Evolutionary conservation across 1,284 basidiomycete genomes (phyloP).

Genomic region (Puccinia brachypodii): DNA sequence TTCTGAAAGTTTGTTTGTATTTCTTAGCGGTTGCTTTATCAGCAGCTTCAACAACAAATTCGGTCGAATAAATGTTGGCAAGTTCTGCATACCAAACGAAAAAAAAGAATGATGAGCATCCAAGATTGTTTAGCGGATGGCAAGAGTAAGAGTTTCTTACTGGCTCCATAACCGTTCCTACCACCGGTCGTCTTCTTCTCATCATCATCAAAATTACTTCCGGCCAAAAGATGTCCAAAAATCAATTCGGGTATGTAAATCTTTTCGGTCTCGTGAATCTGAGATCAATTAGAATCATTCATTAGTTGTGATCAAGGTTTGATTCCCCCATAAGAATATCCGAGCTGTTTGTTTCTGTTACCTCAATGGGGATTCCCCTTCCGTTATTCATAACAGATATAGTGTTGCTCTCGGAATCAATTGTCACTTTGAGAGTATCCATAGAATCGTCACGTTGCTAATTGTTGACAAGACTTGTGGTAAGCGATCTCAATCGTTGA

Average conservation of each 20-base stretch:
- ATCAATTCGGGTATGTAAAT: conserved; percentile 98
- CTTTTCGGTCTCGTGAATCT: conserved; percentile 88
- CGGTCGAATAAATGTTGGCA: conserved; percentile 95
- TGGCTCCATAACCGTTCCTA: conserved; percentile 97
- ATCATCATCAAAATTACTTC: conserved; percentile 97
- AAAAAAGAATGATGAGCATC: too few species aligned
- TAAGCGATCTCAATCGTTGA: background rate
- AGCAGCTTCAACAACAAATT: conserved; percentile 94
- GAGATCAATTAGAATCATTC: conserved; percentile 16
- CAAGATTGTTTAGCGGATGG: background rate
- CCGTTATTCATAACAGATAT: conserved; percentile 98
- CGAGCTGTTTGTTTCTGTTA: background rate
- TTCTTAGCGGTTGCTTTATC: conserved; percentile 83
- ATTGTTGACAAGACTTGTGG: background rate
- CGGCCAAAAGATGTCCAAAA: conserved; percentile 72
- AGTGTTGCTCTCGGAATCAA: conserved; percentile 77
- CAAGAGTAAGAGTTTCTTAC: background rate
- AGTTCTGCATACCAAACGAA: conserved; percentile 62
- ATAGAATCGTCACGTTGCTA: conserved; percentile 69
- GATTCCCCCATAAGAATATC: too few species aligned
- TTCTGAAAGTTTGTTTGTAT: conserved; percentile 91
- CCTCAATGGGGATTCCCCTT: conserved; percentile 84
- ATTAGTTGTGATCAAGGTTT: too few species aligned
- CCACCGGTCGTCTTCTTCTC: conserved; percentile 94
- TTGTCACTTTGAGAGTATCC: conserved; percentile 83